Percentiles rank a stretch among this genome's conserved stretches.
These are phyloP conservation scores for Wickerhamomyces bisporus DNA, from an alignment of 805 yeast genomes.

Conservation along the genomic window DNA sequence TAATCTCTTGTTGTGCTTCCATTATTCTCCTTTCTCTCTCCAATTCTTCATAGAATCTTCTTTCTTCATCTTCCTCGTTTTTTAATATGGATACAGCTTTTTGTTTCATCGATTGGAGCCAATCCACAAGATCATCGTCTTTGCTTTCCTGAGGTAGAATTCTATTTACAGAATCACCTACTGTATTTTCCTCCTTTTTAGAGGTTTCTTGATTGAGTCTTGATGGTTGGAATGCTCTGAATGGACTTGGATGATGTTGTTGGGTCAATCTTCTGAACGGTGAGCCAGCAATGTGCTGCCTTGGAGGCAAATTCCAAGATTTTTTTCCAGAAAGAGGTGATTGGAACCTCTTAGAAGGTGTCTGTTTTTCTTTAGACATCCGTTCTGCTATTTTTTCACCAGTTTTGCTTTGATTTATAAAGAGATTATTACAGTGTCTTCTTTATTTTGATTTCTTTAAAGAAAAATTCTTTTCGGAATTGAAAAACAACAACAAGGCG, in stretches of 20 bases:
- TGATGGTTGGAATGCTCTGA: background rate
- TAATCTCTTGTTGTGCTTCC: slow-evolving; percentile 19
- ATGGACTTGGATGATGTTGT: slow-evolving; percentile 8
- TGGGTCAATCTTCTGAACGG: slow-evolving; percentile 20
- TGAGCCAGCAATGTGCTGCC: slow-evolving; percentile 9
- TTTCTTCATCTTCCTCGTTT: slow-evolving; percentile 32
- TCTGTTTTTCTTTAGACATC: background rate
- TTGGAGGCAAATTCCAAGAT: slow-evolving; percentile 20
- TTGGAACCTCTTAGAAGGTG: slow-evolving; percentile 6
- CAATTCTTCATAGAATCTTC: slow-evolving; percentile 29
- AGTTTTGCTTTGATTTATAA: background rate
- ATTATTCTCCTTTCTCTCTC: slow-evolving; percentile 24
- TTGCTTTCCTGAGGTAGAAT: too few relatives aligned
- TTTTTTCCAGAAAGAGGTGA: slow-evolving; percentile 17
- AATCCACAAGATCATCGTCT: slow-evolving; percentile 22
- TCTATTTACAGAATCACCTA: too few relatives aligned
- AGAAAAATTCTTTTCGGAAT: too few relatives aligned
- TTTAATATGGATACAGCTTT: slow-evolving; percentile 28
- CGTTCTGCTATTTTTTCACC: too few relatives aligned
- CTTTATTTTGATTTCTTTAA: too few relatives aligned
- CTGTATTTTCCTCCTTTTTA: background rate
- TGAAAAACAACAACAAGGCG: background rate
- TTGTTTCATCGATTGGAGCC: slow-evolving; percentile 31
- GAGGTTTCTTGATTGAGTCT: background rate
- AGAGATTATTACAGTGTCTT: too few relatives aligned